Evolutionary conservation across 495 filamentous ascomycete genomes (phyloP).

Genomic region (Sabuloglossum arenarium): DNA sequence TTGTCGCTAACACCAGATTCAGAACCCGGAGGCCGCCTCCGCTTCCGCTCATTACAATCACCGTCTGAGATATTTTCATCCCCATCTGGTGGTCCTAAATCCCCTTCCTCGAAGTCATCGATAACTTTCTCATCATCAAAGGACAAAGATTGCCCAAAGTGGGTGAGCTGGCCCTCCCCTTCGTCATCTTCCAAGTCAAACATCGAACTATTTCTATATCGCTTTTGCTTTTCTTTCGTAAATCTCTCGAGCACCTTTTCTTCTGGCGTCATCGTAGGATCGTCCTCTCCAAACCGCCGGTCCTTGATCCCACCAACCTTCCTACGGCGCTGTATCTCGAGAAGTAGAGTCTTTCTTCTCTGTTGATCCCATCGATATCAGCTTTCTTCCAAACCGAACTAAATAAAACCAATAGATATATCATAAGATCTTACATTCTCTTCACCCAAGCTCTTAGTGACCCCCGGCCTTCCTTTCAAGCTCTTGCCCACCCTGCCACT

Average conservation of each 20-base stretch:
- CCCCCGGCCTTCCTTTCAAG: conserved; percentile 46
- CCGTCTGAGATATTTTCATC: conserved; percentile 20
- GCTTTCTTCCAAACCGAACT: not conserved
- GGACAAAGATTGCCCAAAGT: conserved; percentile 53
- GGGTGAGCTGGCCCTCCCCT: conserved; percentile 48
- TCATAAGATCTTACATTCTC: conserved; percentile 43
- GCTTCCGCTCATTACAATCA: conserved; percentile 37
- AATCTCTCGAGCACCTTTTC: conserved; percentile 85
- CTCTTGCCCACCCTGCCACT: conserved; percentile 28
- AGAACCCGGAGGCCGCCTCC: conserved; percentile 26
- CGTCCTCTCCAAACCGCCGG: conserved; percentile 87
- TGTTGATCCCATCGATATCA: conserved; percentile 14
- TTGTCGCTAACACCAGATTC: conserved; percentile 25
- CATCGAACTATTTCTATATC: conserved; percentile 45
- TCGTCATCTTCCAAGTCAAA: conserved; percentile 87
- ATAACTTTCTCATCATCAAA: conserved; percentile 60
- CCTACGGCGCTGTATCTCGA: conserved; percentile 67
- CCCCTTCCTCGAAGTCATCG: conserved; percentile 23
- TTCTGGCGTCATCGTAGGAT: conserved; percentile 82
- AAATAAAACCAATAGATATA: not conserved
- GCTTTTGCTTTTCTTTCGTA: conserved; percentile 56
- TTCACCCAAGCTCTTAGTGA: conserved; percentile 71
- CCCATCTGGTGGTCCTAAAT: conserved; percentile 26
- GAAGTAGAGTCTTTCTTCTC: conserved; percentile 58
- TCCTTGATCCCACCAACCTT: conserved; percentile 87